Evolutionary conservation across 192 early-diverging fungal species (phyloP).

Genomic region (Endogone sp.): DNA sequence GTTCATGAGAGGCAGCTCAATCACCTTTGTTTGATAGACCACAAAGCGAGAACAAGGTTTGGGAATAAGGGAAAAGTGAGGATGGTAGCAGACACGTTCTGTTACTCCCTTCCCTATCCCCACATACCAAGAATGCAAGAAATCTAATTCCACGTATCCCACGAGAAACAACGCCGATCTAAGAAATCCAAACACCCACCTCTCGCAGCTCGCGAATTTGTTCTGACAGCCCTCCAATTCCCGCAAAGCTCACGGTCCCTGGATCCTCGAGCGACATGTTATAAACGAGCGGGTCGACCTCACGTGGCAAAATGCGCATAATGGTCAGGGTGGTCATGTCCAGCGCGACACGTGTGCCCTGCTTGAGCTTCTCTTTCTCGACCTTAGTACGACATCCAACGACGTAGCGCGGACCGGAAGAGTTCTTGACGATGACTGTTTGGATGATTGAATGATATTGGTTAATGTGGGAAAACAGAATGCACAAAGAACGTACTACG

Average conservation of each 20-base stretch:
- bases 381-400: constrained; percentile 95
- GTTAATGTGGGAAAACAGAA: no score
- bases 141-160: neutral
- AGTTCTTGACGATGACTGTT: constrained; percentile 94
- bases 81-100: neutral
- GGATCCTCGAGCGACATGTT: constrained; percentile 99
- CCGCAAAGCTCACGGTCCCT: constrained; percentile 91
- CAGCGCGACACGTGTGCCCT: constrained; percentile 95
- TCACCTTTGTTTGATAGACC: constrained; percentile 56
- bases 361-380: constrained; percentile 92
- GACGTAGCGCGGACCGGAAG: constrained; percentile 95
- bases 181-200: constrained; percentile 36
- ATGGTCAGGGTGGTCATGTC: constrained; percentile 99
- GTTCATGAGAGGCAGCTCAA: constrained; percentile 98
- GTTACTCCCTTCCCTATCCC: neutral
- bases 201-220: constrained; percentile 98
- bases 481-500: neutral
- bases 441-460: neutral
- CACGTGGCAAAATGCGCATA: constrained; percentile 96
- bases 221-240: constrained; percentile 92
- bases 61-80: no score
- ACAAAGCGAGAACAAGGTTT: no score
- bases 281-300: constrained; percentile 99
- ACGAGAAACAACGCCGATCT: neutral
- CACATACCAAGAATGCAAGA: neutral